phyloP scores from a whole-genome alignment of 1,139 yeast species.

The Hyphopichia burtonii region DNA sequence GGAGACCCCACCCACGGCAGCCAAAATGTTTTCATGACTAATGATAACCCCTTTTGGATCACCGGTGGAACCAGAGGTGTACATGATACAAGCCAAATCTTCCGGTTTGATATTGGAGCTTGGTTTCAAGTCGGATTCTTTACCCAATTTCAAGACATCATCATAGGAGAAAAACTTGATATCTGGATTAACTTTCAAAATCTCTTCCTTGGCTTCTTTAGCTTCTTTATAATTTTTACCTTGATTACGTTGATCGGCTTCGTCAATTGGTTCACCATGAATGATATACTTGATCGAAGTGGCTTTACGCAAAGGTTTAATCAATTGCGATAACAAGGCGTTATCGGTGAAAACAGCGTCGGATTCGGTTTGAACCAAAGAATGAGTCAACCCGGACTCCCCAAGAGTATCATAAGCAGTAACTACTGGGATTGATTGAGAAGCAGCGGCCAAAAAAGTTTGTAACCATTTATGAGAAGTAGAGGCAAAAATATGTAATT shows the following conservation, averaged over 20 bases:
- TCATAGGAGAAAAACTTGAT: conserved; percentile 62
- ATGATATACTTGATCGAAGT: conserved; percentile 63
- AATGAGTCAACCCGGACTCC: conserved; percentile 85
- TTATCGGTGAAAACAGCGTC: conserved; percentile 83
- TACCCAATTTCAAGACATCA: conserved; percentile 69
- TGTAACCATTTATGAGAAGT: conserved; percentile 92
- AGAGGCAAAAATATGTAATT: conserved; percentile 80
- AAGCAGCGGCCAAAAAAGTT: conserved; percentile 71
- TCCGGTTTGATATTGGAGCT: conserved; percentile 56
- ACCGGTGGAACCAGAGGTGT: conserved; percentile 98
- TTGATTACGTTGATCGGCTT: conserved; percentile 59
- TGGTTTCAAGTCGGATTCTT: conserved; percentile 31
- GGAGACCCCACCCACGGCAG: conserved; percentile 83
- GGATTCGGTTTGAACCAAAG: conserved; percentile 78
- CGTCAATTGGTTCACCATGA: conserved; percentile 63
- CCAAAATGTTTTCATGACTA: conserved; percentile 71
- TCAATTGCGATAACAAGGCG: conserved; percentile 59
- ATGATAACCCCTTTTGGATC: conserved; percentile 96
- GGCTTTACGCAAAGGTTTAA: conserved; percentile 72
- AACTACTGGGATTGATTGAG: conserved; percentile 82
- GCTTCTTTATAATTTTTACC: conserved; percentile 62
- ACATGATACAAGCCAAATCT: conserved; percentile 92
- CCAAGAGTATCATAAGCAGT: conserved; percentile 98
- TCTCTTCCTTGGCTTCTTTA: conserved; percentile 52
- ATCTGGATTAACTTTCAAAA: conserved; percentile 72